Evolutionary conservation across 1,284 basidiomycete genomes (phyloP), one percentile per base, ranked within the genome.

Genomic region (Coriolopsis trogii): DNA sequence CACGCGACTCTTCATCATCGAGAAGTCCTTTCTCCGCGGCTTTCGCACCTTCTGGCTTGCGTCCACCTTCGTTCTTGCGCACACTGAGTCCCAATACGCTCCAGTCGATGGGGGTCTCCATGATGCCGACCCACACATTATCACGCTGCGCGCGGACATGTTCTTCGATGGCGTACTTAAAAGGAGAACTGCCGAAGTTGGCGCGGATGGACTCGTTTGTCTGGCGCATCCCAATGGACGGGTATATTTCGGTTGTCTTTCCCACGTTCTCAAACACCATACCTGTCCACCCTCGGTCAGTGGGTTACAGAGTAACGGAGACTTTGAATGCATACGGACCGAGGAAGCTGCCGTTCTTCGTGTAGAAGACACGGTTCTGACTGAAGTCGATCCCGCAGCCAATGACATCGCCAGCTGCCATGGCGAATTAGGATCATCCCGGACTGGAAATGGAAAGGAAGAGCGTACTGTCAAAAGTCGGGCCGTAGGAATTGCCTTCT

Each of bases 311-410:
- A 34, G 41, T 10, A 45, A 8, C 13, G 45, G 28, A 49, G 41
- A 37, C 48, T 36, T 21, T 26, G 47, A 12, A 29, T 12, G 26
- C 10, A 16, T 30, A 63, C 74, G 48, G 69, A 89, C 93, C 90
- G 42, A 95, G 75, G 55, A 90, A 78, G 30, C 74, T 70, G 13
- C 92, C 92, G 59, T 96, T 96, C 73, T 90, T 94, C 20, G 95
- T 97, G 67, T 89, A 96, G 72, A 98, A 97, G 0, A 85, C 87
- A 51, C 79, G 78, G 49, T 87, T 77, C 12, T 80, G 83, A 20
- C 84, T 87, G 64, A 92, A 95, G 70, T 97, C 93, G 52, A 98
- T 80, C 0, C 95, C 94, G 63, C 91, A 94, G 9, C 94, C 94
- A 55, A 98, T 81, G 16, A 87, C 73, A 67, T 98, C 94, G 8